Evolutionary conservation across 129 eudicot genomes (phyloP), one percentile per base, ranked within the genome.

Genomic region (Tagetes patula): DNA sequence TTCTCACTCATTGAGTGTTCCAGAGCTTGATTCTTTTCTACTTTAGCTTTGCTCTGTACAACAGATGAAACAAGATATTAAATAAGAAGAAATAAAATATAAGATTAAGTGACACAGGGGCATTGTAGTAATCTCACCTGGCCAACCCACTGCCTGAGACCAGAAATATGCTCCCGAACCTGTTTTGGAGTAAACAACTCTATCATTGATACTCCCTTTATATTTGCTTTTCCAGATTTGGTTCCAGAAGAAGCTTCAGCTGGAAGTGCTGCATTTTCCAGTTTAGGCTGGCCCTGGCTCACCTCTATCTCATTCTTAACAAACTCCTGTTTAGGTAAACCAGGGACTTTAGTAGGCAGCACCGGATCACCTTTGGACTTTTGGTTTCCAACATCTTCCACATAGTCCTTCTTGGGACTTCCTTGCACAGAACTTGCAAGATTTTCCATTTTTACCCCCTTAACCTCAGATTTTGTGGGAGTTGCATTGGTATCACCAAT

Each of bases 91-190:
- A 12, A 61, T 10, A 4, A 34, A 4, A 34, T 36, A 37, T 13
- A 37, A 61, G 67, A 61, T 61, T 3, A 32, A 59, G 41, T 61
- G 67, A 36, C 67, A 36, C 45, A 60, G 10, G 67, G 67, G 45
- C 37, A 61, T 61, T 61, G 43, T 39, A 48, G 30, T 60, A 59
- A 33, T 27, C 89, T 61, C 68, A 93, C 98, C 98, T 93, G 98
- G 81, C 98, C 98, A 47, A 93, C 89, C 98, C 98, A 93, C 84
- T 81, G 96, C 70, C 96, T 85, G 72, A 93, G 96, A 79, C 98
- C 91, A 7, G 52, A 77, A 59, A 93, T 93, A 75, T 93, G 98
- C 84, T 93, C 92, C 71, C 88, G 82, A 56, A 87, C 91, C 85
- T 90, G 92, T 75, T 87, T 96, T 5, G 96, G 96, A 42, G 98